Conservation (phyloP, 768 basidiomycete genomes). For the Pluteus cervinus region DNA sequence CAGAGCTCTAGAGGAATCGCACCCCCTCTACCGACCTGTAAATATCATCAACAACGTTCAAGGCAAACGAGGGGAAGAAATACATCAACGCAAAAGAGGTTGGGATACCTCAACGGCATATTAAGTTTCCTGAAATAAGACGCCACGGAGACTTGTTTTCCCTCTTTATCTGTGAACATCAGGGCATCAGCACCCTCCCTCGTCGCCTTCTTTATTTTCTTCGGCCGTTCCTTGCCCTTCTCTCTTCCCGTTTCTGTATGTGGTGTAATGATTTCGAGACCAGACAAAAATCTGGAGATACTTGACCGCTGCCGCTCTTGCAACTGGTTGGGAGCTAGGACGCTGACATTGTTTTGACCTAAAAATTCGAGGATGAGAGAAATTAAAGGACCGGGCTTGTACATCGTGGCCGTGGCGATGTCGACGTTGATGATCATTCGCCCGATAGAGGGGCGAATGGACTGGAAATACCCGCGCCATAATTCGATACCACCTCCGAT, state of each 20-base stretch:
- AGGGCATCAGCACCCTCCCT: conserved; percentile 39
- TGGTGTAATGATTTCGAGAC: too few relatives aligned
- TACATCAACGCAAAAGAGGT: conserved; percentile 2
- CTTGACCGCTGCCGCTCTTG: too few relatives aligned
- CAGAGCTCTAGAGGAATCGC: conserved; percentile 66
- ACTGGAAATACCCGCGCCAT: conserved; percentile 82
- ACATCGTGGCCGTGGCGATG: conserved; percentile 74
- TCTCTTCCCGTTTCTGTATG: too few relatives aligned
- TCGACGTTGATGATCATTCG: conserved; percentile 70
- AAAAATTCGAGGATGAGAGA: conserved; percentile 54
- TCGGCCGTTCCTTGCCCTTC: background rate
- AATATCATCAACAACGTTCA: too few relatives aligned
- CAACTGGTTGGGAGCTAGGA: conserved; percentile 1
- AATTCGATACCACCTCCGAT: conserved; percentile 62
- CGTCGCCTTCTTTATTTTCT: conserved; percentile 17
- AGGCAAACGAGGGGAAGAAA: background rate
- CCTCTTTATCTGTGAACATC: conserved; percentile 45
- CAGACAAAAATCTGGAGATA: too few relatives aligned
- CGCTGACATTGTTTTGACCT: conserved; percentile 12
- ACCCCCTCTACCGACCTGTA: conserved; percentile 55
- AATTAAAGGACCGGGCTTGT: conserved; percentile 55
- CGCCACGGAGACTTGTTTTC: conserved; percentile 19
- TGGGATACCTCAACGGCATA: conserved; percentile 36
- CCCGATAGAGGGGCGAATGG: conserved; percentile 61
- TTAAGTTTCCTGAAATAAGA: conserved; percentile 16